Evolutionary conservation across 1,284 basidiomycete species (phyloP), one percentile per base, ranked within the genome.

Genomic region (Entoloma clypeatum): DNA sequence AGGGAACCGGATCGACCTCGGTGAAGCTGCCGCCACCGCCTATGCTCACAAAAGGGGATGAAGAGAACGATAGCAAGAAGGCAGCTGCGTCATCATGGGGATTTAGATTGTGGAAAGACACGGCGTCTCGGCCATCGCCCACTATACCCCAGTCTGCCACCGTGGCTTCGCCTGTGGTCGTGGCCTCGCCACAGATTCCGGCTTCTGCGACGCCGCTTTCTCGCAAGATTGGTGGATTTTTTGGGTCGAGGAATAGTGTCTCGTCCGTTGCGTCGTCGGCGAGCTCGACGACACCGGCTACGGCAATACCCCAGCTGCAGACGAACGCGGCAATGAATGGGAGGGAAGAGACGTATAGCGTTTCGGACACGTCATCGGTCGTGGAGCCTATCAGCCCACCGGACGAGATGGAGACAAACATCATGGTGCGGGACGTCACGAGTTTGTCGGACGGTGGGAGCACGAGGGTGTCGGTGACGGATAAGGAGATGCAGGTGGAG

Each of bases 191-290:
- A 16, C 38, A 53, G 27, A 36, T 52, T 7, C 50, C 58, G 18
- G 43, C 60, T 18, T 43, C 49, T 17, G 47, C 64, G 24, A 60
- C 69, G 7, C 67, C 68, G 11, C 62, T 83, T 3, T 62, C 77
- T 23, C 71, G 72, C 51, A 86, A 82, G 62, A 54, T 87, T 27
- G 79, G 81, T 3, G 79, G 78, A 3, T 78, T 87, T 60, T 87
- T 87, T 57, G 67, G 72, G 43, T 67, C 77, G 31, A 66, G 77
- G 39, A 65, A 65, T 9, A 79, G 74, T 53, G 60, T 75, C 28
- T 74, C 76, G 10, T 52, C 79, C n/a, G 52, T 69, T 28, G 53
- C 55, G 3, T 56, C 62, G 23, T 51, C 64, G 13, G 37, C 43
- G 31, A 43, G 48, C 44, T 31, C 55, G 36, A 34, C 58, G 7